Base-by-base conservation (phyloP, 371 early-diverging fungal genomes). In the Entomophthora muscae region DNA sequence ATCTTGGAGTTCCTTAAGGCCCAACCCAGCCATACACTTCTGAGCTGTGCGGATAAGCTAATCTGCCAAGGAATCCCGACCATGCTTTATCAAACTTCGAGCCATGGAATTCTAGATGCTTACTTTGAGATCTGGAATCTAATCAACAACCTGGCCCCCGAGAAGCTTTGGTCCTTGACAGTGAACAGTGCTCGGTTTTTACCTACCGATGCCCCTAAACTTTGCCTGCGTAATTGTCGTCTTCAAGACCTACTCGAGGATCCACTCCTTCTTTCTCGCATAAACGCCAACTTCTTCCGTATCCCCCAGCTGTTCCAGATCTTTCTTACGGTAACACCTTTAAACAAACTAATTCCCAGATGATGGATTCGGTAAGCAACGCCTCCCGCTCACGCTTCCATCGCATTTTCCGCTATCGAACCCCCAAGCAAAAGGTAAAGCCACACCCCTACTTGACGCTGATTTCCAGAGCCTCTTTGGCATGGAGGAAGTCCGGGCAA, bases 231-330 rank as follows among this genome's bases (percentile, higher is more conserved):
- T 17, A 17, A 42, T 42, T 42, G 42, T 17, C 17, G 17, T 17
- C 56, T 27, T 21, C 56, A 55, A 23, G 56, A 55, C 56, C 56
- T 55, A 21, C 21, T 55, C 56, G 24, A 27, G 10, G 56, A 55
- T 21, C 56, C 56, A 21, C 27, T 55, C 24, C 22, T 55, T 5
- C 27, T 55, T 12, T 5, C 27, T 5, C 22, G 27, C 24, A 5
- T 55, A 5, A 22, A 55, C 27, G 10, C 56, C 22, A 24, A 22
- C 27, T 22, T 55, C 22, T 55, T 55, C 56, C 56, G 56, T 10
- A 55, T 24, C 22, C 56, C 56, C 10, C 56, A 22, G 56, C 56
- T 55, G 27, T 55, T 24, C 56, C 56, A 55, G 56, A 55, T 55
- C 27, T 55, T 55, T 23, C 3, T 55, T 12, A 55, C 24, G 27